Conservation (phyloP, 78 protist genomes). For the Speleostelium caveatum region DNA sequence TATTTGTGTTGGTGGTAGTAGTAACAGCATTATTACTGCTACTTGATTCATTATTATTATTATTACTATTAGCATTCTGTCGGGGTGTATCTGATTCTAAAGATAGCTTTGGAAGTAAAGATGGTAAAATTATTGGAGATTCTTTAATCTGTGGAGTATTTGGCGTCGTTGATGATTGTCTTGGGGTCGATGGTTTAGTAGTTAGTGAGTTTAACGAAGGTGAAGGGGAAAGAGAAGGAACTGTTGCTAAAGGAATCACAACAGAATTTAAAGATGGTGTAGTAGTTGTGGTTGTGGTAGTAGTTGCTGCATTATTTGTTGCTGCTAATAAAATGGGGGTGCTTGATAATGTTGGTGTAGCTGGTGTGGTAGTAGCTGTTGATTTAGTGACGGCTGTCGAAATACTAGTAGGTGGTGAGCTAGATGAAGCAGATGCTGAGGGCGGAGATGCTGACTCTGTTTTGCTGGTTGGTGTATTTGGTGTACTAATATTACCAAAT, state of each 20-base stretch:
- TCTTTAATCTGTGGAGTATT: background rate
- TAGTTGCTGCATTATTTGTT: background rate
- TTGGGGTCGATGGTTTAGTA: background rate
- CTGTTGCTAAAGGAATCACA: background rate
- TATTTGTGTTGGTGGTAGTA: background rate
- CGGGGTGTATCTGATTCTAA: conserved; percentile 33
- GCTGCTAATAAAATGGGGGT: background rate
- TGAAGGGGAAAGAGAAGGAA: background rate
- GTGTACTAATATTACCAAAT: conserved; percentile 28
- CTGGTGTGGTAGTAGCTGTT: background rate
- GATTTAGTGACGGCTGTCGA: background rate
- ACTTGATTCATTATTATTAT: too few species aligned
- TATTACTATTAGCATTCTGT: too few species aligned
- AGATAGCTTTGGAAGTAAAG: conserved; percentile 35
- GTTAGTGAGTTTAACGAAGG: too few species aligned
- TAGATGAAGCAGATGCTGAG: background rate
- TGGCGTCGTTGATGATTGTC: background rate
- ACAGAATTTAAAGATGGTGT: too few species aligned
- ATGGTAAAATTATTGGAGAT: too few species aligned
- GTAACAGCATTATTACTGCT: background rate
- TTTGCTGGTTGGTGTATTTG: background rate
- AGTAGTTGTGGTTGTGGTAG: background rate
- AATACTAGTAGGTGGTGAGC: background rate
- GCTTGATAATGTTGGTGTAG: background rate
- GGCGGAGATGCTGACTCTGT: background rate